phyloP scores from a whole-genome alignment of 352 stramenopile species.

The Phytophthora megakarya region DNA sequence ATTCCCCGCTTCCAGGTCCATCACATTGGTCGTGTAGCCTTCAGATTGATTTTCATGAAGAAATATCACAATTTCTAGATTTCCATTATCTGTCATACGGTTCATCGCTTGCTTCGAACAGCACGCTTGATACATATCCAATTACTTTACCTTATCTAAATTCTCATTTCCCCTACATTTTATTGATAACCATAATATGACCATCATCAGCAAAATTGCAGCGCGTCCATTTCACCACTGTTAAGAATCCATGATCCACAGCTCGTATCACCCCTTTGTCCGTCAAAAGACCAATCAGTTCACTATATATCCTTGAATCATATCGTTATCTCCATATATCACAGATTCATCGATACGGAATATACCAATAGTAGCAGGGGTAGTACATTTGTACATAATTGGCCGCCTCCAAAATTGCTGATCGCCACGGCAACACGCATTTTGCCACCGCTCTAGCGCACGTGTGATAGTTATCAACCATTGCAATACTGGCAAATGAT shows the following conservation, averaged over 20 bases:
- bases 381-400: conserved; percentile 20
- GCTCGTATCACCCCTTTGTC: conserved; percentile 28
- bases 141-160: conserved; percentile 27
- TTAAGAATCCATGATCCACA: conserved; percentile 23
- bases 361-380: conserved; percentile 12
- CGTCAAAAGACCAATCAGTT: conserved; percentile 15
- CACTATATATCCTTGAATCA: conserved; percentile 28
- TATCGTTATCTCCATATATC: conserved; percentile 24
- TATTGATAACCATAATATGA: conserved; percentile 7
- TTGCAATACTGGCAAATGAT: conserved; percentile 22
- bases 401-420: conserved; percentile 22
- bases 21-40: background rate
- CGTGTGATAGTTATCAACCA: conserved; percentile 34
- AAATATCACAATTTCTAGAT: conserved; percentile 25
- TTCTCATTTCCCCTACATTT: conserved; percentile 26
- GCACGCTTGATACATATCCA: conserved; percentile 19
- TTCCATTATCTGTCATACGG: conserved; percentile 6
- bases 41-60: conserved; percentile 14
- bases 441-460: conserved; percentile 32
- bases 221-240: conserved; percentile 25
- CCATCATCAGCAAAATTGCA: conserved; percentile 20
- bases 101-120: conserved; percentile 21
- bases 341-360: conserved; percentile 31
- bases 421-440: conserved; percentile 26
- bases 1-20: too few species aligned